Evolutionary conservation across 2,329 filamentous ascomycete species (phyloP).

Genomic region (Hortaea werneckii): DNA sequence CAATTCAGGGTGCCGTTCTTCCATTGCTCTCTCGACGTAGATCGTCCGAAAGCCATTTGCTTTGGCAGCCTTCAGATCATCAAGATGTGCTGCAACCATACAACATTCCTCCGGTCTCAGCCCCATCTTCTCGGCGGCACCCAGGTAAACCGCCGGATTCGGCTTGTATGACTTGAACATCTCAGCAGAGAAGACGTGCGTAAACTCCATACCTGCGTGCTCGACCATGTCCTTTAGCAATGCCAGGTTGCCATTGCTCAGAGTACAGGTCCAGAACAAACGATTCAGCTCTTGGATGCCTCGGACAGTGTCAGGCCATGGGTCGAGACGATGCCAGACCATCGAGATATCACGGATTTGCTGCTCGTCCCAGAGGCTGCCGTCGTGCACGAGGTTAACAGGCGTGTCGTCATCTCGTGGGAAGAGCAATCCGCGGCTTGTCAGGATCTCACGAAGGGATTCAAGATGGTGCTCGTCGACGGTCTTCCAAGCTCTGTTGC

Average conservation of each 20-base stretch:
- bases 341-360: conserved; percentile 39
- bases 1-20: conserved; percentile 52
- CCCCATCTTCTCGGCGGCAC: conserved; percentile 51
- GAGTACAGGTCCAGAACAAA: conserved; percentile 53
- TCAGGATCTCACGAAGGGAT: conserved; percentile 50
- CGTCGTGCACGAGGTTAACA: conserved; percentile 7
- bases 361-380: conserved; percentile 43
- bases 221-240: conserved; percentile 54
- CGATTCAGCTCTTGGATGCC: conserved; percentile 43
- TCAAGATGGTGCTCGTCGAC: conserved; percentile 62
- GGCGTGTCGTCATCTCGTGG: conserved; percentile 5
- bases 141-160: conserved; percentile 54
- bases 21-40: conserved; percentile 58
- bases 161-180: conserved; percentile 69
- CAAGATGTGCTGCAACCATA: conserved; percentile 68
- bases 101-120: conserved; percentile 52
- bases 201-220: conserved; percentile 52
- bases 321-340: conserved; percentile 60
- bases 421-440: conserved; percentile 30
- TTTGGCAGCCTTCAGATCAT: conserved; percentile 58
- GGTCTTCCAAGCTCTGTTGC: conserved; percentile 47
- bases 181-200: conserved; percentile 54
- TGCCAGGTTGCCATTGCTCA: conserved; percentile 63
- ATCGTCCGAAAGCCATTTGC: conserved; percentile 56
- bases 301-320: conserved; percentile 55